Conservation (phyloP, 305 asterid species). For the Fraxinus dipetala region DNA sequence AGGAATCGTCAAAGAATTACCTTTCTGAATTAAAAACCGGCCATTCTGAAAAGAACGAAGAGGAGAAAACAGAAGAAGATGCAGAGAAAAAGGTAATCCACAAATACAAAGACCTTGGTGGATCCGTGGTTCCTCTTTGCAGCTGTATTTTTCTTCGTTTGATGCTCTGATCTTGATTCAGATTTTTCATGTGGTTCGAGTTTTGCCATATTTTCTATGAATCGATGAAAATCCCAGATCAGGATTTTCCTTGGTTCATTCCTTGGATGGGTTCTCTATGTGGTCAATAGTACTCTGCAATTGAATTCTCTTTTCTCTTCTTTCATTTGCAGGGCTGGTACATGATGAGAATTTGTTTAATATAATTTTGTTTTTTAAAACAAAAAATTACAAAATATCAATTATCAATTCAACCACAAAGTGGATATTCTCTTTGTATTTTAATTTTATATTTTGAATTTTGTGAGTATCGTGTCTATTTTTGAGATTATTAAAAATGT, state of each 20-base stretch:
- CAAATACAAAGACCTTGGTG: conserved; percentile 29
- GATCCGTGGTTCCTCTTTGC: conserved; percentile 38
- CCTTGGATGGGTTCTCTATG: neutral
- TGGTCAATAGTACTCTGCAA: neutral
- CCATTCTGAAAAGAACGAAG: conserved; percentile 34
- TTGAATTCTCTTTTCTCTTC: neutral
- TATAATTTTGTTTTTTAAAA: too few relatives aligned
- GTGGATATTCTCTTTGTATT: too few relatives aligned
- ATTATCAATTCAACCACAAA: neutral
- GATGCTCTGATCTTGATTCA: conserved; percentile 1
- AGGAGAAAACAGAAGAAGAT: conserved; percentile 36
- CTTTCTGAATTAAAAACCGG: conserved; percentile 27
- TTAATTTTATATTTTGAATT: too few relatives aligned
- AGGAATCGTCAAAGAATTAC: neutral
- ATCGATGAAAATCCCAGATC: neutral
- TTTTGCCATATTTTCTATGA: conserved; percentile 28
- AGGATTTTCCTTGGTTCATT: neutral
- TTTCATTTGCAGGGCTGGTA: neutral
- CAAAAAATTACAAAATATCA: too few relatives aligned
- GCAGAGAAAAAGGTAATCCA: conserved; percentile 38
- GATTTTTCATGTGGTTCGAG: conserved; percentile 21
- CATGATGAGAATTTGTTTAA: neutral
- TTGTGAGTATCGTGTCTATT: too few relatives aligned
- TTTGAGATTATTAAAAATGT: too few relatives aligned
- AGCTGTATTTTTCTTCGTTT: conserved; percentile 9